Base-by-base conservation (phyloP, 2,329 filamentous ascomycete species). In the Aureobasidium uvarum region DNA sequence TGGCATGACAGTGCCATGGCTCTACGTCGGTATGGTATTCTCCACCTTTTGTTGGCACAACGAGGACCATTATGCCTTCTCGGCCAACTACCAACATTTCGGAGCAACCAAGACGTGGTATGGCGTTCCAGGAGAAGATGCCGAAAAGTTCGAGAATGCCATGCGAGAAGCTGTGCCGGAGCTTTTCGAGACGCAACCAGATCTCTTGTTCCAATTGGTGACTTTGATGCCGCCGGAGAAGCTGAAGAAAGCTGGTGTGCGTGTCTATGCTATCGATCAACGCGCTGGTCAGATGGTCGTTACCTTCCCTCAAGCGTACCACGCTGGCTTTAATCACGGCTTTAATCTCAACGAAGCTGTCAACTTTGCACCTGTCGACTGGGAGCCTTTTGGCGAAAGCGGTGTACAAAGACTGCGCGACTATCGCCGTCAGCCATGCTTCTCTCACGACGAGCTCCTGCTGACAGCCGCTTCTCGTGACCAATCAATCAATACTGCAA, bases 1-100 rank as follows among this genome's bases (percentile, higher is more conserved):
- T 1, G 95, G 95, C 43, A 99, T 99, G 95, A 99, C 95, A 0
- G 94, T 99, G 8, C 95, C 95, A 0, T 99, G 95, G 95, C 87
- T 99, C 3, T 99, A 99, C 74, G 95, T 99, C 4, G 95, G 95
- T 68, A 99, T 99, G 95, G 96, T 96, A 45, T 99, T 99, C 75
- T 99, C 95, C 0, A 98, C 95, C 0, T 99, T 99, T 74, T 99
- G 95, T 77, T 99, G 95, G 95, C 95, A 99, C 76, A 97, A 96
- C 69, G 95, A 99, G 74, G 95, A 99, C 73, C 95, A 99, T 74
- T 97, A 96, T 74, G 89, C 95, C 1, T 99, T 98, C 75, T 99
- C 95, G 0, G 90, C 95, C 62, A 99, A 99, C 71, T 99, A 98
- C 72, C 95, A 99, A 75, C 95, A 99, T 72, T 96, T 99, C 72